phyloP scores from a whole-genome alignment of 129 eudicot species.

The Escallonia herrerae region DNA sequence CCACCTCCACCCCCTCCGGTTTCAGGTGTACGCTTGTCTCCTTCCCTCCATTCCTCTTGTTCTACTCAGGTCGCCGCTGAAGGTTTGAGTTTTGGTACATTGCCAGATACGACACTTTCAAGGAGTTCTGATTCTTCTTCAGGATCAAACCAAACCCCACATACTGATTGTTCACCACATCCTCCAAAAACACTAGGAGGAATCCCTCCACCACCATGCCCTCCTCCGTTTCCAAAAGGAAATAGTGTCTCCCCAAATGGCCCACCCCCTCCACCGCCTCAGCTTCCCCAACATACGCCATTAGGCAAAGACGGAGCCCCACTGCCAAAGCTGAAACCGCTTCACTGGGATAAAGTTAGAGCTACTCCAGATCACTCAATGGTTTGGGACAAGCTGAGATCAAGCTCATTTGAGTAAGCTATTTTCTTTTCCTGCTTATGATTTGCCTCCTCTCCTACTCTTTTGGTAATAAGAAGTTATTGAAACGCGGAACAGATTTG shows the following conservation, averaged over 20 bases:
- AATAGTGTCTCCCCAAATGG: constrained; percentile 14
- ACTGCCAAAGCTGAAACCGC: constrained; percentile 80
- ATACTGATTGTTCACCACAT: constrained; percentile 17
- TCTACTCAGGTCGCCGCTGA: not conserved
- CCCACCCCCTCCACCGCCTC: constrained; percentile 60
- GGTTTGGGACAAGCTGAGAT: constrained; percentile 89
- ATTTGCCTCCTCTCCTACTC: not conserved
- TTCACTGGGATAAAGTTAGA: constrained; percentile 98
- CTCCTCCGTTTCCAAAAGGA: constrained; percentile 37
- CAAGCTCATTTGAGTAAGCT: constrained; percentile 93
- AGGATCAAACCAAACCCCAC: constrained; percentile 22
- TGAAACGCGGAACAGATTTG: constrained; percentile 47
- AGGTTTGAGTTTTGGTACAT: not conserved
- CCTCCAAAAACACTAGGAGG: constrained; percentile 20
- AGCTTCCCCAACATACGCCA: constrained; percentile 30
- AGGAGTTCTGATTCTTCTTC: constrained; percentile 18
- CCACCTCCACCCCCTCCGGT: constrained; percentile 13
- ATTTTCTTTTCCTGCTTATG: constrained; percentile 2
- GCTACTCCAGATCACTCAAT: constrained; percentile 77
- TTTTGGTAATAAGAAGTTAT: constrained; percentile 1
- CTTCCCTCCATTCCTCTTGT: constrained; percentile 15
- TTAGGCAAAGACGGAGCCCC: constrained; percentile 71
- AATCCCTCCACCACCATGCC: constrained; percentile 55
- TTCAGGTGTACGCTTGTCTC: constrained; percentile 10
- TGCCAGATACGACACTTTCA: constrained; percentile 1